A percentile compares a stretch with the other conserved stretches of the same genome.
Conservation (phyloP, 352 stramenopile genomes). For the Nothophytophthora sp. region DNA sequence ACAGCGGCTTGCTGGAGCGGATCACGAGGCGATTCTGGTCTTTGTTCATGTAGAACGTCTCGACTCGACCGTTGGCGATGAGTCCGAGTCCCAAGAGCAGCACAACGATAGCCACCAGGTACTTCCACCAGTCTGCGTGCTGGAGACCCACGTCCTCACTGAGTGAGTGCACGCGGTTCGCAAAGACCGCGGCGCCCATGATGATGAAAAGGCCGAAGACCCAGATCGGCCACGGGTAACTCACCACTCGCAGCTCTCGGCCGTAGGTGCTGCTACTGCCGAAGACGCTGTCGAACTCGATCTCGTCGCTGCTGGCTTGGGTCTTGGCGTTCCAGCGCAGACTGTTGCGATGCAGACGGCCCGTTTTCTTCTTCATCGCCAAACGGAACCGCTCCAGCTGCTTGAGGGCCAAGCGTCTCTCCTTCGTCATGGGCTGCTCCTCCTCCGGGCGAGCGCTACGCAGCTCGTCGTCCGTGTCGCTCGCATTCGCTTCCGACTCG, state of each 20-base stretch:
- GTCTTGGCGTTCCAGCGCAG: constrained; percentile 25
- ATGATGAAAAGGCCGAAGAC: constrained; percentile 50
- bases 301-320: constrained; percentile 22
- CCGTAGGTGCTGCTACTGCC: constrained; percentile 21
- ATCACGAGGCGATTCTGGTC: constrained; percentile 37
- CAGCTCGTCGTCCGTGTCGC: constrained; percentile 17
- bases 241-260: constrained; percentile 49
- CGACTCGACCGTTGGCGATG: constrained; percentile 53
- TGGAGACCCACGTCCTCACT: constrained; percentile 9
- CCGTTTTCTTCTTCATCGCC: constrained; percentile 29
- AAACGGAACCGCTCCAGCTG: constrained; percentile 40
- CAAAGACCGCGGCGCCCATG: constrained; percentile 56
- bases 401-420: constrained; percentile 36
- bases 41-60: constrained; percentile 65
- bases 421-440: constrained; percentile 33
- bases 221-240: constrained; percentile 66
- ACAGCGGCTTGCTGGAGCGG: constrained; percentile 55
- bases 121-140: constrained; percentile 64
- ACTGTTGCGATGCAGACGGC: constrained; percentile 9
- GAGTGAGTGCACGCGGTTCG: constrained; percentile 44
- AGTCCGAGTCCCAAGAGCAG: constrained; percentile 46
- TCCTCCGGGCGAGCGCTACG: constrained; percentile 16
- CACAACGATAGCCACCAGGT: constrained; percentile 56
- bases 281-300: constrained; percentile 41
- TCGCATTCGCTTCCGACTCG: constrained; percentile 25